Percentiles rank a stretch among this genome's conserved stretches.
Evolutionary conservation across 176 grass and related monocot genomes (phyloP).

Genomic region (Poa pratensis): DNA sequence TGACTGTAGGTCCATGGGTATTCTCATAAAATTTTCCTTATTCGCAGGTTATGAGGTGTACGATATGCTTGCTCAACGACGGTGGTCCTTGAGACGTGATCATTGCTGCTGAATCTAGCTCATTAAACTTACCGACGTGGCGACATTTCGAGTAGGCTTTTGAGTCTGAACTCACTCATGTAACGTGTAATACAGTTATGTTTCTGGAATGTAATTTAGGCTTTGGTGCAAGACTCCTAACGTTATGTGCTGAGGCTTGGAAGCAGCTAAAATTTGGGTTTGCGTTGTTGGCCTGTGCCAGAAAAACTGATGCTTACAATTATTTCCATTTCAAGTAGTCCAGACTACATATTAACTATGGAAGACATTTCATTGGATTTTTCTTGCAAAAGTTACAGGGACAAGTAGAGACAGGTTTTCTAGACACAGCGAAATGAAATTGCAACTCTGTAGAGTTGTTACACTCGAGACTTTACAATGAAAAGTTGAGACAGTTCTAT

Average conservation of each 20-base stretch:
- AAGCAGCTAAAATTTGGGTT: not conserved
- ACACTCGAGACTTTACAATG: too few relatives aligned
- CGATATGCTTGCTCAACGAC: not conserved
- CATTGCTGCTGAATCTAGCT: not conserved
- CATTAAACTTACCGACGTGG: not conserved
- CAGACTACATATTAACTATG: too few relatives aligned
- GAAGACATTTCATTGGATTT: too few relatives aligned
- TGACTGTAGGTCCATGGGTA: not conserved
- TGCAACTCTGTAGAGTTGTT: too few relatives aligned
- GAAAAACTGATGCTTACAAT: not conserved
- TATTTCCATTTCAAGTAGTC: not conserved
- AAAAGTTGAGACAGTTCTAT: not conserved
- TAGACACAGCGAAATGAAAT: too few relatives aligned
- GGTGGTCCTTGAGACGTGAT: not conserved
- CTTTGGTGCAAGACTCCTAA: not conserved
- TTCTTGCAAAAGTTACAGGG: too few relatives aligned
- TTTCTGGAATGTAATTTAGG: not conserved
- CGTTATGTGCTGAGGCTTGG: not conserved
- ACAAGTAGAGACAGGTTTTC: not conserved
- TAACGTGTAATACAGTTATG: not conserved
- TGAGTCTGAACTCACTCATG: not conserved
- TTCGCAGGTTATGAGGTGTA: slow-evolving; percentile 28
- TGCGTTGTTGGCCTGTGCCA: not conserved
- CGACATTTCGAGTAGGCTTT: not conserved
- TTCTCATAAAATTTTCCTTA: not conserved